Evolutionary conservation across 495 filamentous ascomycete species (phyloP), one percentile per base, ranked within the genome.

Genomic region (Penicillium fimorum): DNA sequence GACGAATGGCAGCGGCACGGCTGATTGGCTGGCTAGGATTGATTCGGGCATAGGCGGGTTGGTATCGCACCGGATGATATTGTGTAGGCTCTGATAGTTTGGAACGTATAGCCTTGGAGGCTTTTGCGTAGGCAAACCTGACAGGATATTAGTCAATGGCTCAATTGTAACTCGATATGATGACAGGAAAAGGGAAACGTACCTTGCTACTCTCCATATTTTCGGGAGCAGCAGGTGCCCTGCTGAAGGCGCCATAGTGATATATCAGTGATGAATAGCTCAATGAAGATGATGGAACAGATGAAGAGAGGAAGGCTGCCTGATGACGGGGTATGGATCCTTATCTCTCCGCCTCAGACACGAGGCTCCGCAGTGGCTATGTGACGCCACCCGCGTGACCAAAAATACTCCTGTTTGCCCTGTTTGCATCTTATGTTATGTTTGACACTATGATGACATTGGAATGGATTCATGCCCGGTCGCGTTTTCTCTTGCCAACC

Each of bases 151-250:
- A 71, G 60, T 48, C 33, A 55, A 58, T 56, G 56, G 55, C 50
- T 63, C 50, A 11, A 18, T 45, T 29, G 20, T 32, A 2, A 22
- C 13, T 8, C 45, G 41, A 52, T 53, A 47, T 56, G 51, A 12
- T 22, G 13, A 24, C 38, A 51, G 29, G 30, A 45, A 57, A 32
- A 49, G 43, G 42, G 53, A 57, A 20, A 64, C 77, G 69, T 75
- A 85, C 83, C 74, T 82, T 62, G 88, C 75, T 59, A 81, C 77
- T 74, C 84, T 85, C 79, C 88, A 74, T 59, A 87, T 77, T 61
- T 87, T 84, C 58, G 87, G 83, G 57, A 87, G 84, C 81, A 85
- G 81, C 65, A 90, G 79, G 74, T 85, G 86, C 75, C 85, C 86
- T 62, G 70, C 76, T 37, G 84, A 78, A 74, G 87, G 78, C 67